Evolutionary conservation across 2,329 filamentous ascomycete species (phyloP), one percentile per base, ranked within the genome.

Genomic region (Ophiosphaerella korrae): DNA sequence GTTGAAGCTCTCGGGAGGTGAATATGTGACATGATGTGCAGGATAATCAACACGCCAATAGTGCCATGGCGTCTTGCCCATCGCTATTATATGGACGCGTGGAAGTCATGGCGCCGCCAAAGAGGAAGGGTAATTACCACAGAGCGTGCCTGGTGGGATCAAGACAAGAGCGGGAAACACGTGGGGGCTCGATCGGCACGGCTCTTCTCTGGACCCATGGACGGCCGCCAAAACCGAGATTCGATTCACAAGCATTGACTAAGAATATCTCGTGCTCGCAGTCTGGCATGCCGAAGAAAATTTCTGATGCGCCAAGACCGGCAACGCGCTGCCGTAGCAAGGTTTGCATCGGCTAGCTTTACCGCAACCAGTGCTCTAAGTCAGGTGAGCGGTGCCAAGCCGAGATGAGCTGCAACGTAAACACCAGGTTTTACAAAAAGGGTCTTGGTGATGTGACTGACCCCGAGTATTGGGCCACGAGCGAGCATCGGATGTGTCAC

Each of bases 401-500:
- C 13, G 23, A 47, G 45, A 42, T 29, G 42, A 48, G 41, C 57
- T 60, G 60, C 51, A 60, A 57, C 59, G 49, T 42, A 51, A 57
- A 48, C 26, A 53, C 44, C 36, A 35, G 50, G 34, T 29, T 38
- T 43, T 42, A 52, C 54, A 46, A 50, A 45, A 36, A 36, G 18
- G 33, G 26, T 37, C 37, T 40, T 35, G 36, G 31, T 34, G 39
- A 42, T 38, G 18, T 21, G 37, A 29, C 7, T 34, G 37, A 46
- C 37, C 42, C 34, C 42, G 42, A 33, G 40, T 39, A 9, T 16
- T 45, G 37, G 23, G 33, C 16, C 42, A 33, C 39, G 50, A 32
- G 53, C 37, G 41, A 54, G 41, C 35, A 52, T 52, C 42, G 55
- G 52, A 59, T 62, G 61, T 60, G 63, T 62, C 65, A 65, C 60